Evolutionary conservation across 768 basidiomycete genomes (phyloP).

Genomic region (Clitopilus hobsonii): DNA sequence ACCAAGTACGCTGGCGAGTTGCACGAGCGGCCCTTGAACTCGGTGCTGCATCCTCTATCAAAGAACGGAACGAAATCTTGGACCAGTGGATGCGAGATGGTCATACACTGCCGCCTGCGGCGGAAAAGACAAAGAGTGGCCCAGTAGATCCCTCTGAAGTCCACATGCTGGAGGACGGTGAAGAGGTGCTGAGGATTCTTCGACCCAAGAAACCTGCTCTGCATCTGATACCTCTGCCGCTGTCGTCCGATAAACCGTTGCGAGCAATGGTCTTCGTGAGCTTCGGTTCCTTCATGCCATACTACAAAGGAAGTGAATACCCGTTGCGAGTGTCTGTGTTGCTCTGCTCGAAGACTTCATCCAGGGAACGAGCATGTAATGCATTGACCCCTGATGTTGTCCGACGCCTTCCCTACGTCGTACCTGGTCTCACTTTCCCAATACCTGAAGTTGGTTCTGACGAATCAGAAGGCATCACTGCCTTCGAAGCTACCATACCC

Average conservation of each 20-base stretch:
- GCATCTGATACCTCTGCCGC: conserved; percentile 48
- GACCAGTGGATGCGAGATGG: conserved; percentile 72
- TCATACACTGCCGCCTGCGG: conserved; percentile 33
- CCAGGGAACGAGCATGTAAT: background rate
- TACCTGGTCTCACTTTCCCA: conserved; percentile 53
- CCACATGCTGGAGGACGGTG: conserved; percentile 15
- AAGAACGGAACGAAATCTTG: conserved; percentile 33
- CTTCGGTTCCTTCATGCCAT: conserved; percentile 44
- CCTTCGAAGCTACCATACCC: conserved; percentile 50
- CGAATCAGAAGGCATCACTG: conserved; percentile 69
- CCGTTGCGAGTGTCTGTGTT: conserved; percentile 35
- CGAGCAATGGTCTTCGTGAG: conserved; percentile 58
- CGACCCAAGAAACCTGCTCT: conserved; percentile 37
- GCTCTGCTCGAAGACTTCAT: conserved; percentile 28
- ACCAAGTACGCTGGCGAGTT: conserved; percentile 89
- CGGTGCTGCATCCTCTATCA: conserved; percentile 23
- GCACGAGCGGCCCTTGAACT: conserved; percentile 78
- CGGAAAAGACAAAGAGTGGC: conserved; percentile 1
- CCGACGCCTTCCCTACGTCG: conserved; percentile 61
- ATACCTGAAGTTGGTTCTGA: conserved; percentile 63
- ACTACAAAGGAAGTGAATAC: background rate
- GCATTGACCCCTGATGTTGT: conserved; percentile 15
- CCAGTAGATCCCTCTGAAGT: conserved; percentile 14
- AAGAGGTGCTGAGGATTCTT: conserved; percentile 32
- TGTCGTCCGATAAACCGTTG: conserved; percentile 6